Evolutionary conservation across 257 asterid species (phyloP).

Genomic region (Solanum dulcamara): DNA sequence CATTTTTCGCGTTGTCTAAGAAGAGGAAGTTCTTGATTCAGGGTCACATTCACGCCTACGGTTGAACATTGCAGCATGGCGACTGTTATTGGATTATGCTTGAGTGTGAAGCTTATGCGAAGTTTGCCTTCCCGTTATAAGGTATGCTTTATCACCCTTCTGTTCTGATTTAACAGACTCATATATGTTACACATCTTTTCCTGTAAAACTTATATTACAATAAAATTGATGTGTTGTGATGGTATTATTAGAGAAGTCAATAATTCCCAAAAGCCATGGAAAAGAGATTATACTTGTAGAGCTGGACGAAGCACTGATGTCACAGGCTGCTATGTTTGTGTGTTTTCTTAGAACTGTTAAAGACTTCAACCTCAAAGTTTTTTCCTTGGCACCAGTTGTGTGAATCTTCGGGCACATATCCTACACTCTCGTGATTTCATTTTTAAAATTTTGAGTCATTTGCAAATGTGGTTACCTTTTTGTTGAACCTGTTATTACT

Average conservation of each 20-base stretch:
- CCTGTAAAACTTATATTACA: background rate
- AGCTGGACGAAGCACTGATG: background rate
- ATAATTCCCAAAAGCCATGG: background rate
- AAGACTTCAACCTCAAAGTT: background rate
- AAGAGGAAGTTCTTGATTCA: conserved; percentile 9
- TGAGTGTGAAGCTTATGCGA: conserved; percentile 91
- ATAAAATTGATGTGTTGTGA: background rate
- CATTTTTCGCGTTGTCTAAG: background rate
- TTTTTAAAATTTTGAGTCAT: background rate
- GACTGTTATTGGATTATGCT: conserved; percentile 77
- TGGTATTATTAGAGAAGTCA: background rate
- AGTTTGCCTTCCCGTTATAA: conserved; percentile 78
- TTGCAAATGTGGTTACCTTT: background rate
- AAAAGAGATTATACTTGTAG: background rate
- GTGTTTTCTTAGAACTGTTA: background rate
- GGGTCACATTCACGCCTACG: conserved; percentile 92
- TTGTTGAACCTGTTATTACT: background rate
- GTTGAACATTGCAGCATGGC: conserved; percentile 98
- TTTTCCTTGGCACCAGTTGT: background rate
- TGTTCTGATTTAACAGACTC: background rate
- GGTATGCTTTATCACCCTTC: conserved; percentile 18
- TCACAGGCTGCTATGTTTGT: background rate
- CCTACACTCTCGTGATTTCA: background rate
- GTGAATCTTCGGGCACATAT: background rate
- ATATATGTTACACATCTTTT: background rate